These are phyloP conservation scores for Ochetophila trinervis DNA, from an alignment of 306 rosid genomes.

Conservation along the genomic window DNA sequence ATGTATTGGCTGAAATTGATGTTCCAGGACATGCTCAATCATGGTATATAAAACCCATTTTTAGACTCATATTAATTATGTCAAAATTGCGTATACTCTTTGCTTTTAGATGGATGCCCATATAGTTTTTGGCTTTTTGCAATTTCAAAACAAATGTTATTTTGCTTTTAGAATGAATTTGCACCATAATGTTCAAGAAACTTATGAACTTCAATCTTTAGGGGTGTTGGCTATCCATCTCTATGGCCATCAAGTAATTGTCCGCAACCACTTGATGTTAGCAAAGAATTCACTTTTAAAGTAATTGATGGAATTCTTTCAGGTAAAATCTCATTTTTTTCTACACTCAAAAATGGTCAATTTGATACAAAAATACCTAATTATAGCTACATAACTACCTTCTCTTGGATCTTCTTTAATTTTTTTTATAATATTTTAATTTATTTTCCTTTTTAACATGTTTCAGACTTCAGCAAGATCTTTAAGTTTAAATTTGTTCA, in stretches of 20 bases:
- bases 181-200: conserved; percentile 6
- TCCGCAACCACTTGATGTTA: conserved; percentile 45
- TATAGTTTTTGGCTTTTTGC: too few species aligned
- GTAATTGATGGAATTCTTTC: conserved; percentile 38
- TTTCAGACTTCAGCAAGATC: conserved; percentile 27
- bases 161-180: not conserved
- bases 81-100: not conserved
- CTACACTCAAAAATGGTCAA: not conserved
- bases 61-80: not conserved
- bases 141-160: too few species aligned
- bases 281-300: conserved; percentile 37
- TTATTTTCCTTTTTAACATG: too few species aligned
- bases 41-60: conserved; percentile 23
- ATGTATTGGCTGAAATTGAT: conserved; percentile 43
- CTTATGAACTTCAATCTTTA: conserved; percentile 14
- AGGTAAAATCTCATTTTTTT: conserved; percentile 18
- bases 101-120: too few species aligned
- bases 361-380: not conserved
- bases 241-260: conserved; percentile 45
- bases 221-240: conserved; percentile 46
- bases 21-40: conserved; percentile 45
- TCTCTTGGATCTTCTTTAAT: too few species aligned
- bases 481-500: conserved; percentile 42
- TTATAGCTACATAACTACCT: too few species aligned
- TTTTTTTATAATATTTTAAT: too few species aligned